Evolutionary conservation across 306 rosid genomes (phyloP).

Genomic region (Abrus pulchellus): DNA sequence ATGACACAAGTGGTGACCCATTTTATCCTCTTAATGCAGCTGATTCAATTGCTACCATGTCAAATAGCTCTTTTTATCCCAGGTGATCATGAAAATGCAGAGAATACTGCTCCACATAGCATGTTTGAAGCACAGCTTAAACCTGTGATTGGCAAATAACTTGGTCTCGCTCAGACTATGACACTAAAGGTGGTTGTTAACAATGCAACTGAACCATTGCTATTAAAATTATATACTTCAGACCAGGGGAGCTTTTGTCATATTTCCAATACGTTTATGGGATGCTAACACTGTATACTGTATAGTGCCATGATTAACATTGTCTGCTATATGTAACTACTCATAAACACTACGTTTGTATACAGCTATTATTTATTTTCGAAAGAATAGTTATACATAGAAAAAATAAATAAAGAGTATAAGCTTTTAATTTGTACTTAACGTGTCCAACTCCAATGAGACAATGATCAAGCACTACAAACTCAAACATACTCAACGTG

Average conservation of each 20-base stretch:
- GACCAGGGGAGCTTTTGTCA: slow-evolving; percentile 31
- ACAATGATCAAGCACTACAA: slow-evolving; percentile 1
- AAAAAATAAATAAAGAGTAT: not conserved
- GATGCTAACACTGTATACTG: slow-evolving; percentile 34
- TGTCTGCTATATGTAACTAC: not conserved
- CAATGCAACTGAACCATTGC: not conserved
- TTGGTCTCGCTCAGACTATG: slow-evolving; percentile 22
- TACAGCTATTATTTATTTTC: not conserved
- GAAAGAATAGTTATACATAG: not conserved
- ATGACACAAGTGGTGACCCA: slow-evolving; percentile 62
- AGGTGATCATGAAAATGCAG: slow-evolving; percentile 59
- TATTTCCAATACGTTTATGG: slow-evolving; percentile 5
- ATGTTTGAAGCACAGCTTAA: slow-evolving; percentile 1
- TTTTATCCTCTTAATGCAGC: slow-evolving; percentile 52
- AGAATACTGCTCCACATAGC: slow-evolving; percentile 34
- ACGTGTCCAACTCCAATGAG: not conserved
- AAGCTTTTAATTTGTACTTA: not conserved
- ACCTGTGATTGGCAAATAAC: slow-evolving; percentile 21
- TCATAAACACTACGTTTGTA: not conserved
- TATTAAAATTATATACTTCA: slow-evolving; percentile 16
- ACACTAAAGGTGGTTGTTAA: slow-evolving; percentile 21
- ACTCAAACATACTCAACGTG: not conserved
- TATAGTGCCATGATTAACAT: slow-evolving; percentile 19
- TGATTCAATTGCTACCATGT: slow-evolving; percentile 72
- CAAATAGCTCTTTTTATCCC: slow-evolving; percentile 77